Base-by-base conservation (phyloP, 2,329 filamentous ascomycete genomes). In the Trichothecium roseum region DNA sequence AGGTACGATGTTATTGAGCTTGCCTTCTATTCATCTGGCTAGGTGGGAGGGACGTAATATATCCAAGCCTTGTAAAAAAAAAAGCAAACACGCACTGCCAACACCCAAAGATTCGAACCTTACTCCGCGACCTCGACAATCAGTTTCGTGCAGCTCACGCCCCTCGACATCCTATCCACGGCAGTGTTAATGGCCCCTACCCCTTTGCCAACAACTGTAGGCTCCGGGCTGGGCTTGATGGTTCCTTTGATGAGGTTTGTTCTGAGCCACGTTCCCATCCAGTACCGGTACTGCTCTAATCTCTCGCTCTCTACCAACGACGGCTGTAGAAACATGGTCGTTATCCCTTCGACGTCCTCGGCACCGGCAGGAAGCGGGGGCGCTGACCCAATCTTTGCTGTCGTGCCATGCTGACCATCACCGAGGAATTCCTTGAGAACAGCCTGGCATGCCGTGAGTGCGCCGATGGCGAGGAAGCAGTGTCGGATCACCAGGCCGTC, bases 111-210 rank as follows among this genome's bases (percentile, higher is more conserved):
- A n/a, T n/a, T n/a, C n/a, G n/a, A n/a, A n/a, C 30, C 41, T 50
- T 24, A 63, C 33, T 56, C 48, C 1, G 39, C 41, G 47, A 64
- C 22, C 37, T 66, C 55, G 33, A 65, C 44, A 27, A 66, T 50
- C 37, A 66, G 49, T 46, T 66, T 66, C 0, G 45, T 51, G 40
- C 62, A 63, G 30, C 61, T 66, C 10, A 66, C 60, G 0, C 63
- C 62, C n/a, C 20, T 36, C 1, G 40, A 38, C 12, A 66, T 34
- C 13, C 28, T 37, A 17, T 63, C 54, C 39, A 65, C 34, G n/a
- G 53, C 63, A 36, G 26, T 37, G 46, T 64, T 61, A 2, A 67
- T 48, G 28, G 46, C 45, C 5, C 38, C 48, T 34, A 66, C 30
- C 0, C 62, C 59, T 22, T 44, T 57, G 2, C 58, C 62, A 2